These are phyloP conservation scores for Fusarium multiceps DNA, from an alignment of 2,329 filamentous ascomycete genomes.

Conservation along the genomic window DNA sequence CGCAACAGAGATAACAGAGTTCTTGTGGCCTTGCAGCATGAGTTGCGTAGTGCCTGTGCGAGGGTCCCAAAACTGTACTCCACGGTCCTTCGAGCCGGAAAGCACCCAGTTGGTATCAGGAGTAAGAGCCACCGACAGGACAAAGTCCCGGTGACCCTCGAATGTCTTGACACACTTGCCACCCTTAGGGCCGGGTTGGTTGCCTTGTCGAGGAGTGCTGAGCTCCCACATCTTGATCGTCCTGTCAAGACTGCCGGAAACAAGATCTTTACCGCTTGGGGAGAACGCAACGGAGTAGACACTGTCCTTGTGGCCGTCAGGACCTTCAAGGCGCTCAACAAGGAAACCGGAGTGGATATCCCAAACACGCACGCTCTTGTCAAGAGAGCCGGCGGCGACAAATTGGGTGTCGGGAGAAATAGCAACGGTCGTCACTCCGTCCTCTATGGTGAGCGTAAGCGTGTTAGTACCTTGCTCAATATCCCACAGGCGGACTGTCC, in stretches of 20 bases:
- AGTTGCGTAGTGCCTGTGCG: slow-evolving; percentile 92
- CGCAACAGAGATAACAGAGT: slow-evolving; percentile 97
- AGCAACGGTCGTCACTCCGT: slow-evolving; percentile 96
- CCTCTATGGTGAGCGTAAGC: slow-evolving; percentile 89
- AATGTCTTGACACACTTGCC: slow-evolving; percentile 97
- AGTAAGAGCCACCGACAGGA: slow-evolving; percentile 93
- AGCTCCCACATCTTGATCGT: slow-evolving; percentile 99
- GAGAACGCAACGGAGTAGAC: slow-evolving; percentile 98
- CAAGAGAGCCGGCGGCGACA: slow-evolving; percentile 92
- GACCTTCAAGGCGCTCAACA: slow-evolving; percentile 90
- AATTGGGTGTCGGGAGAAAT: slow-evolving; percentile 96
- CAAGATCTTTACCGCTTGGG: slow-evolving; percentile 90
- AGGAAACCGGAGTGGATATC: slow-evolving; percentile 88
- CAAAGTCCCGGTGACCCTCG: slow-evolving; percentile 97
- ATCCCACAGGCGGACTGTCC: slow-evolving; percentile 96
- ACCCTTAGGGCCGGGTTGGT: slow-evolving; percentile 77
- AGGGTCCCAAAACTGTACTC: slow-evolving; percentile 99
- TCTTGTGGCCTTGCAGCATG: slow-evolving; percentile 99
- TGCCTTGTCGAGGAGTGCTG: slow-evolving; percentile 74
- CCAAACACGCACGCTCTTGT: slow-evolving; percentile 98
- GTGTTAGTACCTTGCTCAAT: slow-evolving; percentile 86
- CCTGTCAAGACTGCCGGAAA: slow-evolving; percentile 95
- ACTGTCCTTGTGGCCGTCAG: slow-evolving; percentile 94
- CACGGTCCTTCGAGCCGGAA: slow-evolving; percentile 95
- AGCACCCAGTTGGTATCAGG: slow-evolving; percentile 96